phyloP scores from a whole-genome alignment of 1,284 basidiomycete genomes.

The Heterobasidion irregulare region DNA sequence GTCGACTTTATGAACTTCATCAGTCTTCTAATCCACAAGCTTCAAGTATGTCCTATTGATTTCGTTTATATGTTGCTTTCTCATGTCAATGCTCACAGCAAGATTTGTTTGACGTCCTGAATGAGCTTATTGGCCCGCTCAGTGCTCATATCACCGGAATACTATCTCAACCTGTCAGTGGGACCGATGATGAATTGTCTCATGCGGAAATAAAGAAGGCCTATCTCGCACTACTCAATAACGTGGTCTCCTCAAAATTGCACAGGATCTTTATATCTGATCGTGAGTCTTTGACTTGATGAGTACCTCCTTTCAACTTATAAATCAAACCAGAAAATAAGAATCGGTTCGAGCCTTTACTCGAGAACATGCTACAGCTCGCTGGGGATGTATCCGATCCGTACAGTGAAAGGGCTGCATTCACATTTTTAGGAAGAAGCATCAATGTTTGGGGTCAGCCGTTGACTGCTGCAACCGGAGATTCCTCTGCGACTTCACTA shows the following conservation, averaged over 20 bases:
- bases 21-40: constrained; percentile 82
- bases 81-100: constrained; percentile 14
- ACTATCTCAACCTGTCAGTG: constrained; percentile 76
- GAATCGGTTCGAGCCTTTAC: constrained; percentile 58
- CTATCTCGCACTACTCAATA: constrained; percentile 82
- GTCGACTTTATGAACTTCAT: constrained; percentile 97
- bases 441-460: constrained; percentile 77
- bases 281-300: constrained; percentile 44
- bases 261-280: constrained; percentile 83
- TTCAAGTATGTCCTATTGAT: constrained; percentile 55
- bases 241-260: constrained; percentile 75
- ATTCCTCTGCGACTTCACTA: constrained; percentile 33
- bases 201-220: constrained; percentile 87
- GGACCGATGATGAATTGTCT: constrained; percentile 85
- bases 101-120: constrained; percentile 79
- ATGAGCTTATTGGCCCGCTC: constrained; percentile 86
- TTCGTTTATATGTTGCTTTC: neutral
- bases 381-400: constrained; percentile 72
- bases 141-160: constrained; percentile 78
- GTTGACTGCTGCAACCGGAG: constrained; percentile 12
- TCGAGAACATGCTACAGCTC: constrained; percentile 73
- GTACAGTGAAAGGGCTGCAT: constrained; percentile 71
- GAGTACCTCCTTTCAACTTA: neutral
- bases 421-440: constrained; percentile 75
- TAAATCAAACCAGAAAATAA: constrained; percentile 59